Evolutionary conservation across 2,329 filamentous ascomycete genomes (phyloP).

Genomic region (Alternaria infectoria): DNA sequence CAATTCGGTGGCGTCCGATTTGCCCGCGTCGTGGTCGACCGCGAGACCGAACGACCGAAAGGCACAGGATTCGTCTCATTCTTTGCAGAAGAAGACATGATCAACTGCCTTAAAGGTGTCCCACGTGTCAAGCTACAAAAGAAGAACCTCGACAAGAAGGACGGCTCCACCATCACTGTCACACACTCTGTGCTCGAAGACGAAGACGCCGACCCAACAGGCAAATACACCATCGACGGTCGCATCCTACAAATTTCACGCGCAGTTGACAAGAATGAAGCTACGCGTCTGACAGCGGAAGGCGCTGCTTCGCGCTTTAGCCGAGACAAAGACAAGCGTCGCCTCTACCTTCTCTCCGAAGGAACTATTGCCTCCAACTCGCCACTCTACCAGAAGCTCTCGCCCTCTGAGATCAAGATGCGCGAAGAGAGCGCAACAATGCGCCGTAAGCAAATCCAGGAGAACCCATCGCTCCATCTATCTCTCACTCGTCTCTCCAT

Average conservation of each 20-base stretch:
- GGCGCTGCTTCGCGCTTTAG: conserved; percentile 68
- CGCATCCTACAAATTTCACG: conserved; percentile 83
- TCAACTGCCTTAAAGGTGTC: conserved; percentile 75
- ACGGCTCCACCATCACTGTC: conserved; percentile 43
- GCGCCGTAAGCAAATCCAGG: conserved; percentile 87
- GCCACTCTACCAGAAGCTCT: conserved; percentile 75
- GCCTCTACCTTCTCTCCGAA: conserved; percentile 85
- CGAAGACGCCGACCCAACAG: conserved; percentile 78
- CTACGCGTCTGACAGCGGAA: conserved; percentile 74
- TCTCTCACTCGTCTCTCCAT: conserved; percentile 89
- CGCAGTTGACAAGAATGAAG: conserved; percentile 84
- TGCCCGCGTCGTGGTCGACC: conserved; percentile 88
- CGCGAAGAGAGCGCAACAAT: conserved; percentile 86
- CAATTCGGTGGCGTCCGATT: conserved; percentile 89
- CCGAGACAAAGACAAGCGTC: conserved; percentile 84
- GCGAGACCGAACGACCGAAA: conserved; percentile 80
- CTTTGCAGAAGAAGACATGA: conserved; percentile 75
- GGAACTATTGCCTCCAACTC: conserved; percentile 81
- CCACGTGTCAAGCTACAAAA: conserved; percentile 58
- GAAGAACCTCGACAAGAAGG: conserved; percentile 43
- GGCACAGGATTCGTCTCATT: conserved; percentile 98
- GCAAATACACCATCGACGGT: conserved; percentile 88
- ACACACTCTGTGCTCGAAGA: conserved; percentile 84
- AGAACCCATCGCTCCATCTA: conserved; percentile 86
- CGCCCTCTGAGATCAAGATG: conserved; percentile 82